Base-by-base conservation (phyloP, 164 flowering plant genomes). In the Echeveria elegans region DNA sequence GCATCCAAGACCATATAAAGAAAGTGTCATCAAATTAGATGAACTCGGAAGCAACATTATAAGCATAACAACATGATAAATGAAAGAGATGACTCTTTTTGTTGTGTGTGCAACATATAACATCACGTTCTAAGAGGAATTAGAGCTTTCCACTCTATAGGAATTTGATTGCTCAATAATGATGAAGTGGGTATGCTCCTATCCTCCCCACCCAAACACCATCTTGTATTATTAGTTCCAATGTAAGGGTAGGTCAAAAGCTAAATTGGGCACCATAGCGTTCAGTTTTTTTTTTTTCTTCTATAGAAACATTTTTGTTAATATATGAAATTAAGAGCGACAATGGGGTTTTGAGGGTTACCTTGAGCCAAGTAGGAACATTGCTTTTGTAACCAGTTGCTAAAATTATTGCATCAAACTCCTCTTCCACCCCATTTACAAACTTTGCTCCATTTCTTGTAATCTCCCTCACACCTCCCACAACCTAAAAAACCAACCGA, bases 271-370 rank as follows among this genome's bases (percentile, higher is more conserved):
- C 29, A 23, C 59, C 59, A 53, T 23, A 53, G 26, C 78, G 68
- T 83, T 91, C 89, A 86, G 28, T 82, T 81, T 10, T 43, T 43
- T 43, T n/a, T n/a, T n/a, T n/a, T n/a, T n/a, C n/a, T n/a, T n/a
- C n/a, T n/a, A n/a, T n/a, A n/a, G 47, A 43, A 43, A 16, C 47
- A 14, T 21, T 21, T 23, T 52, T 6, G 8, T 52, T 21, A 6
- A 21, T 52, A 10, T 23, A 9, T 1, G 29, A 52, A 23, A n/a
- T n/a, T n/a, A n/a, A n/a, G n/a, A n/a, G n/a, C n/a, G 26, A 52
- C 28, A 52, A 8, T 23, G 29, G 21, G 58, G 26, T 52, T 48
- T 23, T n/a, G 29, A 23, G 59, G 59, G 3, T 53, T 36, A 63
- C 66, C 66, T 63, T 63, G 15, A 63, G 45, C 66, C 66, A 63